Percentiles rank a stretch among this genome's conserved stretches.
Conservation (phyloP, 2,329 filamentous ascomycete species). For the Penicillium sp. region DNA sequence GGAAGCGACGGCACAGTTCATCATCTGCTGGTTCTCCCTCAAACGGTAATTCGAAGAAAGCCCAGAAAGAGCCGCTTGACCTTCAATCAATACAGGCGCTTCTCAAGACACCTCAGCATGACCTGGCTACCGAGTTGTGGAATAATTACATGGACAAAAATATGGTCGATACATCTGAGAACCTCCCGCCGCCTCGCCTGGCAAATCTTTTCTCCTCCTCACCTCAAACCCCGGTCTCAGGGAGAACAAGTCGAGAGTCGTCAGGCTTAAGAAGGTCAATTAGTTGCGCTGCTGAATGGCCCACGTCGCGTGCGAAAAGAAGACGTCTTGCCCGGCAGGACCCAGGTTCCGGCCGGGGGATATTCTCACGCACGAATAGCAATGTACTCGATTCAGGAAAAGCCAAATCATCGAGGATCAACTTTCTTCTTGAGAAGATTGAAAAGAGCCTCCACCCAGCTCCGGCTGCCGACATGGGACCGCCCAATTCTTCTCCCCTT, state of each 20-base stretch:
- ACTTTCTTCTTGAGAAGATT: slow-evolving; percentile 65
- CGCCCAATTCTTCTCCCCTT: slow-evolving; percentile 46
- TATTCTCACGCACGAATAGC: slow-evolving; percentile 43
- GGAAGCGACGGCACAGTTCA: slow-evolving; percentile 70
- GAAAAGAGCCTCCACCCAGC: slow-evolving; percentile 48
- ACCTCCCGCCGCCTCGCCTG: slow-evolving; percentile 56
- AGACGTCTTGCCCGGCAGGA: slow-evolving; percentile 56
- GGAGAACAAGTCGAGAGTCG: slow-evolving; percentile 42
- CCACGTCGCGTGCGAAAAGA: slow-evolving; percentile 60
- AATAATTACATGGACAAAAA: slow-evolving; percentile 65
- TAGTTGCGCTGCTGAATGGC: slow-evolving; percentile 68
- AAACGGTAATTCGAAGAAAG: slow-evolving; percentile 38
- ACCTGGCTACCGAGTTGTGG: slow-evolving; percentile 74
- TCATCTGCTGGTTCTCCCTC: slow-evolving; percentile 69
- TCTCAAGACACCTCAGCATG: slow-evolving; percentile 65
- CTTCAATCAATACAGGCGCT: slow-evolving; percentile 58
- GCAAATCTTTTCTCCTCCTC: slow-evolving; percentile 68
- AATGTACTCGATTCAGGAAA: slow-evolving; percentile 40
- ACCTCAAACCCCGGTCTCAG: slow-evolving; percentile 60
- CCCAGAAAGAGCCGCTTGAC: slow-evolving; percentile 50
- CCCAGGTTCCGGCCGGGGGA: slow-evolving; percentile 47
- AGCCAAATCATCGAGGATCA: slow-evolving; percentile 48
- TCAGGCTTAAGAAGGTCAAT: slow-evolving; percentile 60
- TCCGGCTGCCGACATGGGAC: slow-evolving; percentile 28
- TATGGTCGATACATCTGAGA: slow-evolving; percentile 44